Percentiles rank a stretch among this genome's conserved stretches.
Conservation (phyloP, 768 basidiomycete genomes). For the Tricholoma terreum region DNA sequence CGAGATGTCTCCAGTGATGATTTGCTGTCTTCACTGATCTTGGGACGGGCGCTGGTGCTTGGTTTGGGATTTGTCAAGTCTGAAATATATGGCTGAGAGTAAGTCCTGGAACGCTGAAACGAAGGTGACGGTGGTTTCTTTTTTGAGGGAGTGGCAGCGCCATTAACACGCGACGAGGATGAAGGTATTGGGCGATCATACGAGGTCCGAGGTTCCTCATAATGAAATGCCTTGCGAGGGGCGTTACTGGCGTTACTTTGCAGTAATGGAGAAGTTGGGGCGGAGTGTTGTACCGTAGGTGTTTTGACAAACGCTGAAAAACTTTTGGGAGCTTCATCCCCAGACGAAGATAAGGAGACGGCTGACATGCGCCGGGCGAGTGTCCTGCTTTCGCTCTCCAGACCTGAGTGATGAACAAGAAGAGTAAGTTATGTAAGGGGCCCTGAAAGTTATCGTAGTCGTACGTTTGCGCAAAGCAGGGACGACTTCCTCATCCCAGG, state of each 20-base stretch:
- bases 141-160: constrained; percentile 26
- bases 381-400: constrained; percentile 77
- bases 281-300: not conserved
- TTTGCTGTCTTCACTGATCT: constrained; percentile 33
- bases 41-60: constrained; percentile 27
- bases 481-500: constrained; percentile 83
- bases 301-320: constrained; percentile 15
- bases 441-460: constrained; percentile 20
- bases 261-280: constrained; percentile 16
- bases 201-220: constrained; percentile 10
- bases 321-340: constrained; percentile 40
- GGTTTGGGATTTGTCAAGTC: constrained; percentile 32
- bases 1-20: constrained; percentile 13
- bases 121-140: constrained; percentile 29
- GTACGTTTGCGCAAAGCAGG: constrained; percentile 77
- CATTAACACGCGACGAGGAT: constrained; percentile 27
- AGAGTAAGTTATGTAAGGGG: constrained; percentile 10
- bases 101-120: constrained; percentile 57
- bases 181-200: constrained; percentile 17
- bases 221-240: constrained; percentile 10
- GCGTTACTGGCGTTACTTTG: constrained; percentile 20
- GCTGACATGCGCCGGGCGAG: constrained; percentile 75
- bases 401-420: constrained; percentile 43
- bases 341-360: constrained; percentile 58
- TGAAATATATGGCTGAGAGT: constrained; percentile 57